A percentile compares a stretch with the other conserved stretches of the same genome.
Conservation (phyloP, 192 early-diverging fungal species). For the Cetraspora pellucida region DNA sequence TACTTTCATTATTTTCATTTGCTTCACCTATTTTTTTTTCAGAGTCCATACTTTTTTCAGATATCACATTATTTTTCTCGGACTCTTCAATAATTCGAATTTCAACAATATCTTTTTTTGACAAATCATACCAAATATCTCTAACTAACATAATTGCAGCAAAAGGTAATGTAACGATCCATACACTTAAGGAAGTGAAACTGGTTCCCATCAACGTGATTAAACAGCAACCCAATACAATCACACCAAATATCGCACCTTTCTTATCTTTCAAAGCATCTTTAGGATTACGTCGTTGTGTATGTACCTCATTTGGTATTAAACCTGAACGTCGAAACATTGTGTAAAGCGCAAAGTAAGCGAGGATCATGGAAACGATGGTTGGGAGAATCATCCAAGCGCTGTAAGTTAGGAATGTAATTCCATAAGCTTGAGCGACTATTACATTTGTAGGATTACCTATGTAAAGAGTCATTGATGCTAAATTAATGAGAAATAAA, state of each 20-base stretch:
- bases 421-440: conserved; percentile 73
- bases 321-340: conserved; percentile 54
- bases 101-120: background rate
- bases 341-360: conserved; percentile 56
- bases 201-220: conserved; percentile 66
- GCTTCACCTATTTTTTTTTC: too few relatives aligned
- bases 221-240: conserved; percentile 59
- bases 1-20: too few relatives aligned
- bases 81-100: background rate
- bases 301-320: conserved; percentile 47
- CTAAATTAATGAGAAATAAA: conserved; percentile 31
- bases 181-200: conserved; percentile 72
- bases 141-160: conserved; percentile 60
- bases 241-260: conserved; percentile 68
- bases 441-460: conserved; percentile 91
- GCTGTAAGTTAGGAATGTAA: conserved; percentile 75
- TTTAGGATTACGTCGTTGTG: conserved; percentile 52
- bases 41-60: too few relatives aligned
- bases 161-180: conserved; percentile 80
- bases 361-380: conserved; percentile 53
- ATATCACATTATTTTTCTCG: too few relatives aligned
- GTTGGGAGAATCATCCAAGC: conserved; percentile 86
- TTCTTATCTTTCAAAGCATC: conserved; percentile 55
- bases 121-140: conserved; percentile 60
- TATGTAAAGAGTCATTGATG: conserved; percentile 82